Percentiles rank a stretch among this genome's conserved stretches.
These are phyloP conservation scores for Pinus albicaulis DNA, from an alignment of 75 land plant species.

Conservation along the genomic window DNA sequence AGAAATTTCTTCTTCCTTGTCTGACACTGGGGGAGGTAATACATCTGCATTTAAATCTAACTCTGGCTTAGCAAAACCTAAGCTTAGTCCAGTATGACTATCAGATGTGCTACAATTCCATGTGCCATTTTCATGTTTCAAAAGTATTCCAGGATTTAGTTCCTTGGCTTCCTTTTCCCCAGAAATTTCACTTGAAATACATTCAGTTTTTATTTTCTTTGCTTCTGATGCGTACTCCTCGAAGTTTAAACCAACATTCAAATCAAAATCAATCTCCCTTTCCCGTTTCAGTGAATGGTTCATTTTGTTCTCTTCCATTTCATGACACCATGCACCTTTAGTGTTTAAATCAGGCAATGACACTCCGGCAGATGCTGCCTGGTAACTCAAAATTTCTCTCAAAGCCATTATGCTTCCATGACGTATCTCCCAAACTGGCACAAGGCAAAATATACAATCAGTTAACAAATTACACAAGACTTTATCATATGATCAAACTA, in stretches of 20 bases:
- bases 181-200: constrained; percentile 4
- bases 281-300: constrained; percentile 24
- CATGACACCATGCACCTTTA: constrained; percentile 15
- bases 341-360: constrained; percentile 41
- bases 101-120: neutral
- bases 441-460: neutral
- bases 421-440: constrained; percentile 93
- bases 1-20: constrained; percentile 5
- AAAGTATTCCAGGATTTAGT: neutral
- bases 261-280: constrained; percentile 65
- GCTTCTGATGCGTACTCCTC: constrained; percentile 47
- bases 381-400: constrained; percentile 89
- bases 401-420: constrained; percentile 99
- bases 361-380: constrained; percentile 87
- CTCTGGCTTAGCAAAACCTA: constrained; percentile 47
- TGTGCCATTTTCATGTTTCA: constrained; percentile 22
- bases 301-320: constrained; percentile 16
- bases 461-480: neutral
- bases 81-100: constrained; percentile 17
- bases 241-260: constrained; percentile 25
- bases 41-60: constrained; percentile 27
- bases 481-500: constrained; percentile 10
- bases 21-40: neutral
- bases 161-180: neutral
- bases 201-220: constrained; percentile 55